These are phyloP conservation scores for Globisporangium takayamanum DNA, from an alignment of 352 stramenopile genomes.

Conservation along the genomic window DNA sequence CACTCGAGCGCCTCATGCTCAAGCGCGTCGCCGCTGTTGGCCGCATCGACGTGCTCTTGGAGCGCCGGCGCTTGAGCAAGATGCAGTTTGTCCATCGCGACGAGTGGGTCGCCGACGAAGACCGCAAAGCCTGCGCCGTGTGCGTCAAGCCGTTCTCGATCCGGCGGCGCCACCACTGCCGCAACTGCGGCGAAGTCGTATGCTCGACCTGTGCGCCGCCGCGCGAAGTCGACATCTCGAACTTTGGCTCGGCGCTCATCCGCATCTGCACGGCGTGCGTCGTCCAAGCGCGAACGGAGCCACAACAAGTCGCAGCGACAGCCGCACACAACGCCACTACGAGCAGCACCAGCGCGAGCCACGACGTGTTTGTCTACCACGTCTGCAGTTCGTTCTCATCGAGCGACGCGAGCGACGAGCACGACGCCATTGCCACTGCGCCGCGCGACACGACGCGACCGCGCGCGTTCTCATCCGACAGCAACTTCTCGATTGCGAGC, in stretches of 20 bases:
- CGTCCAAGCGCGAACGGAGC: slow-evolving; percentile 28
- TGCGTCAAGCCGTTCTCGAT: slow-evolving; percentile 62
- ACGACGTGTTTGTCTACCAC: slow-evolving; percentile 42
- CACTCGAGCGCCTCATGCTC: slow-evolving; percentile 42
- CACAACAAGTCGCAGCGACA: slow-evolving; percentile 11
- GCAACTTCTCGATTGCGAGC: slow-evolving; percentile 51
- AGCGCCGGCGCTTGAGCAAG: slow-evolving; percentile 48
- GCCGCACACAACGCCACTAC: no score
- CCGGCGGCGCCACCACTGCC: slow-evolving; percentile 57
- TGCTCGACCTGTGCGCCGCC: slow-evolving; percentile 58
- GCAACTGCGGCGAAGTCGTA: slow-evolving; percentile 68
- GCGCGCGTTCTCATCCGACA: slow-evolving; percentile 34
- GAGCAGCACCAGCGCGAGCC: neutral
- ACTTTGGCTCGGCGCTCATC: slow-evolving; percentile 24
- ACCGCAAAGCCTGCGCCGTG: slow-evolving; percentile 52
- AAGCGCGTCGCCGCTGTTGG: slow-evolving; percentile 38
- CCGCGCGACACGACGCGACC: neutral
- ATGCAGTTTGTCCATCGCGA: slow-evolving; percentile 41
- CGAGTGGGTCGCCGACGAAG: slow-evolving; percentile 55
- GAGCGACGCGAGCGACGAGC: slow-evolving; percentile 23
- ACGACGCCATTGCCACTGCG: neutral
- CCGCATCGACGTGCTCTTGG: slow-evolving; percentile 44
- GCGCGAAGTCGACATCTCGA: slow-evolving; percentile 38
- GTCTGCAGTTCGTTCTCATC: slow-evolving; percentile 26
- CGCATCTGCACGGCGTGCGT: slow-evolving; percentile 69